Conservation (phyloP, 2,329 filamentous ascomycete species). For the Scedosporium apiospermum region DNA sequence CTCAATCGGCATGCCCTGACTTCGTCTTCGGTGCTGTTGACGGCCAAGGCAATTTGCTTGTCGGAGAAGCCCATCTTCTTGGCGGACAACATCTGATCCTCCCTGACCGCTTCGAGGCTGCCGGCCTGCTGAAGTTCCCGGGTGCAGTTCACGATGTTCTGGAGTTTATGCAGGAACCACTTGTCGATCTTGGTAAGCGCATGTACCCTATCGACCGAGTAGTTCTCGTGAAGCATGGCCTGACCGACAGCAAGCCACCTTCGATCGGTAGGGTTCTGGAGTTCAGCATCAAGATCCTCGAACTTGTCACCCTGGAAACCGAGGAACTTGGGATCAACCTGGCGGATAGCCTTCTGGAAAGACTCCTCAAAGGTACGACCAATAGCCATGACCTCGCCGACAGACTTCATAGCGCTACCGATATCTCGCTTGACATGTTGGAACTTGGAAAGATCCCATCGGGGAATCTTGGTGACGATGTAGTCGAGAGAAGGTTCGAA, state of each 20-base stretch:
- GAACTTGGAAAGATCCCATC: slow-evolving; percentile 98
- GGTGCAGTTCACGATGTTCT: slow-evolving; percentile 91
- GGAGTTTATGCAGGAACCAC: slow-evolving; percentile 97
- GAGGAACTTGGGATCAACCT: slow-evolving; percentile 85
- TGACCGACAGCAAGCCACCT: slow-evolving; percentile 96
- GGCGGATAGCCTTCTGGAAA: slow-evolving; percentile 96
- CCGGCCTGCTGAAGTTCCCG: slow-evolving; percentile 77
- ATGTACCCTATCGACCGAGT: slow-evolving; percentile 84
- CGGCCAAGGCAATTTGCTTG: slow-evolving; percentile 81
- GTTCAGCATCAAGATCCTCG: slow-evolving; percentile 80
- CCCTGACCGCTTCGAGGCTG: slow-evolving; percentile 73
- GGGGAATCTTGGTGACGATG: slow-evolving; percentile 95
- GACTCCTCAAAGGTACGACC: slow-evolving; percentile 97
- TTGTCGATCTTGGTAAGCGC: slow-evolving; percentile 98
- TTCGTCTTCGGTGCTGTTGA: slow-evolving; percentile 79
- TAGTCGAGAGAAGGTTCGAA: slow-evolving; percentile 97
- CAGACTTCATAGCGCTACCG: slow-evolving; percentile 96
- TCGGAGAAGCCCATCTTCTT: slow-evolving; percentile 99
- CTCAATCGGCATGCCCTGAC: slow-evolving; percentile 76
- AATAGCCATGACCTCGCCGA: slow-evolving; percentile 99
- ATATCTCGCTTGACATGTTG: slow-evolving; percentile 98
- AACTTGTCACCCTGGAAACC: slow-evolving; percentile 96
- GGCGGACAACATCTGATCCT: slow-evolving; percentile 78
- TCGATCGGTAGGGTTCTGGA: slow-evolving; percentile 89
- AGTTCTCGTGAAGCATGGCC: slow-evolving; percentile 95